Evolutionary conservation across 495 filamentous ascomycete genomes (phyloP).

Genomic region (Tuber calosporum): DNA sequence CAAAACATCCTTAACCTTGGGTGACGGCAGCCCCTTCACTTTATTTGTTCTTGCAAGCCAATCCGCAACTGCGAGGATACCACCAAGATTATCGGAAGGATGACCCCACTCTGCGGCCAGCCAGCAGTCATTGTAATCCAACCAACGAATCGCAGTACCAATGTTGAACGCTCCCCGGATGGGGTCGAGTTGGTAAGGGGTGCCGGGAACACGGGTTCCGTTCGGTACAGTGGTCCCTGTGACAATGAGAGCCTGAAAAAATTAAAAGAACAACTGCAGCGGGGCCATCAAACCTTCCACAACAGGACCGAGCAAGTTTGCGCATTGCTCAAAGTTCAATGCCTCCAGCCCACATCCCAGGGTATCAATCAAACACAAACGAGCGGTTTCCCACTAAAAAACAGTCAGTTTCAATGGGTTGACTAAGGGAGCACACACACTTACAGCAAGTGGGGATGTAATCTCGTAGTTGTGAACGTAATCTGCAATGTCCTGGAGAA

Average conservation of each 20-base stretch:
- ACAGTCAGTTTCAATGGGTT: constrained; percentile 5
- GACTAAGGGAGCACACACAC: constrained; percentile 38
- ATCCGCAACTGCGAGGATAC: constrained; percentile 91
- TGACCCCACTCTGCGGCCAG: constrained; percentile 98
- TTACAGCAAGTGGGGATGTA: constrained; percentile 83
- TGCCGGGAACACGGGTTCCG: constrained; percentile 85
- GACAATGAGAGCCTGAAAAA: background rate
- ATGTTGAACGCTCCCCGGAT: constrained; percentile 98
- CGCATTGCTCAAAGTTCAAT: constrained; percentile 90
- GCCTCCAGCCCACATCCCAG: constrained; percentile 94
- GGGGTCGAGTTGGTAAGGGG: constrained; percentile 87
- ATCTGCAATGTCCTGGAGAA: constrained; percentile 86
- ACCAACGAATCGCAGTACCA: constrained; percentile 94
- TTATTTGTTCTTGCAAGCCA: constrained; percentile 96
- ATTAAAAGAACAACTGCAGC: background rate
- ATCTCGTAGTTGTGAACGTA: constrained; percentile 91
- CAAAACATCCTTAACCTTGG: constrained; percentile 77
- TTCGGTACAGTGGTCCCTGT: constrained; percentile 82
- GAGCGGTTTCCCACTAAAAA: constrained; percentile 78
- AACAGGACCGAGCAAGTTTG: constrained; percentile 87
- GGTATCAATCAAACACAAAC: constrained; percentile 86
- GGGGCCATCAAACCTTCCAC: constrained; percentile 47
- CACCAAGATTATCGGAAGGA: constrained; percentile 92
- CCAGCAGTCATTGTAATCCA: constrained; percentile 99
- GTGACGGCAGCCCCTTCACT: constrained; percentile 58